phyloP scores from a whole-genome alignment of 345 rosid species.

The Eucalyptus regnans region DNA sequence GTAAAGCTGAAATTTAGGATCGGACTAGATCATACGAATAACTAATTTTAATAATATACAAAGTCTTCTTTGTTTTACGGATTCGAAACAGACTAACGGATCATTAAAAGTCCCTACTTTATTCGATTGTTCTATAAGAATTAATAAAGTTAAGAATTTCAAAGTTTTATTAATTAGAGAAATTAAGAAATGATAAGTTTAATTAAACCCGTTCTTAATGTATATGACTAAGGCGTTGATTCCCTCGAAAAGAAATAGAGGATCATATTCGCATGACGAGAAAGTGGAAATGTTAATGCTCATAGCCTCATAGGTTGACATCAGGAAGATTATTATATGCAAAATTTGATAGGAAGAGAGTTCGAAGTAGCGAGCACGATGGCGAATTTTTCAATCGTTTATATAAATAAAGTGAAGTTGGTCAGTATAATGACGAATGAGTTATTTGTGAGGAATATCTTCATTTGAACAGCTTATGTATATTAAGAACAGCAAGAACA shows the following conservation, averaged over 20 bases:
- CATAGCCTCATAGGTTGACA: neutral
- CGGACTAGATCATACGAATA: neutral
- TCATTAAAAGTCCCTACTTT: neutral
- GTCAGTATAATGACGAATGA: neutral
- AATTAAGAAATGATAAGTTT: neutral
- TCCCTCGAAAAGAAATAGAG: neutral
- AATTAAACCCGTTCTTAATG: neutral
- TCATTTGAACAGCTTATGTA: fast-evolving
- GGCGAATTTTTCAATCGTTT: neutral
- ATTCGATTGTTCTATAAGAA: neutral
- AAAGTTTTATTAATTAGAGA: neutral
- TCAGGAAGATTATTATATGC: neutral
- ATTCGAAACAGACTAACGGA: neutral
- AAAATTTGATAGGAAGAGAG: neutral
- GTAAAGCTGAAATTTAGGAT: neutral
- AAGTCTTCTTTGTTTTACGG: neutral
- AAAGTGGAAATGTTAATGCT: neutral
- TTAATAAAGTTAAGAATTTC: neutral
- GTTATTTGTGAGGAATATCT: neutral
- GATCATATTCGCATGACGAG: neutral
- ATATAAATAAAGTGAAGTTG: neutral
- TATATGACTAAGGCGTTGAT: neutral
- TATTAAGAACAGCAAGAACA: no score
- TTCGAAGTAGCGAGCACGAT: fast-evolving
- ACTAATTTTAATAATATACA: neutral